Evolutionary conservation across 345 rosid species (phyloP), one percentile per base, ranked within the genome.

Genomic region (Balakata baccata): DNA sequence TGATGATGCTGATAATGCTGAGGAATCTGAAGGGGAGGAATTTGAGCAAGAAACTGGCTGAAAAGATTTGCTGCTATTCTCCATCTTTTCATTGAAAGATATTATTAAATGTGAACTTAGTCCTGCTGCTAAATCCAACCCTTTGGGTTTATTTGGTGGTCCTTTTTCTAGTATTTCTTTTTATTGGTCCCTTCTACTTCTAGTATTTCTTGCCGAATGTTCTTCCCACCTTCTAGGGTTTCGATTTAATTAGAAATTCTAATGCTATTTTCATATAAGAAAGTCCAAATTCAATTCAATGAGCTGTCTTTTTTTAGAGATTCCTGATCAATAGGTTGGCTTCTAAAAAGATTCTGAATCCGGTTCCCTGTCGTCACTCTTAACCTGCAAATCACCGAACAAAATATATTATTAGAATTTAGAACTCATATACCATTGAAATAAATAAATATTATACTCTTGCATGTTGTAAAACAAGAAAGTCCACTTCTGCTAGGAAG

Each of bases 11-110:
- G 97, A 94, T 74, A 88, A 92, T 84, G 98, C 85, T 3, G 99
- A 95, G 62, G 97, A 89, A 78, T 95, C 99, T 1, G 98, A 92
- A 59, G 98, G 89, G 17, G 97, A 95, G 75, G 97, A 91, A 66
- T 95, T 95, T 76, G 99, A 92, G 84, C 98, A 92, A 80, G 99
- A 92, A 87, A 89, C 97, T 23, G 87, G 86, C 68, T 89, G 84
- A 85, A 5, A n/a, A 20, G 13, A 2, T 14, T 11, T 34, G 53
- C 43, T 25, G 43, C 9, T 49, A 22, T 43, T 65, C 37, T 43
- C 13, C 4, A 13, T 65, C 9, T 17, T 45, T 65, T 43, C 11
- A 4, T 65, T 22, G 20, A 23, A 29, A 8, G 45, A 63, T 1
- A 18, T 39, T 16, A 29, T 63, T 20, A 38, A 16, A 38, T 63